Conservation (phyloP, 306 rosid genomes). For the Sicyos edulis region DNA sequence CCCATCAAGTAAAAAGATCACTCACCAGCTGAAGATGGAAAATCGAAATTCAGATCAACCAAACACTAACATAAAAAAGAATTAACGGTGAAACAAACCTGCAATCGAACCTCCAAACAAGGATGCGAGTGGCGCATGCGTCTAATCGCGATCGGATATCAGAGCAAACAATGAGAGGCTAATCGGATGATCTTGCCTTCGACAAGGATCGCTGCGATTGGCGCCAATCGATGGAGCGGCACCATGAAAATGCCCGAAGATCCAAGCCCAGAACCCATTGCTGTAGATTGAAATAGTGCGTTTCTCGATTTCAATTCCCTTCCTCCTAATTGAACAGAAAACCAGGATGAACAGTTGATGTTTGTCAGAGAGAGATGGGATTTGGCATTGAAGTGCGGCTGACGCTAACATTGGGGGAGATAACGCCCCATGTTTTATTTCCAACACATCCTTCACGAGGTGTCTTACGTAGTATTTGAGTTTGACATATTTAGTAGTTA, state of each 20-base stretch:
- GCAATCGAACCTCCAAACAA: background rate
- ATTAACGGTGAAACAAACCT: slow-evolving; percentile 3
- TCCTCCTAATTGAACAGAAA: background rate
- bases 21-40: background rate
- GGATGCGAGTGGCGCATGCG: background rate
- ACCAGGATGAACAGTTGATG: background rate
- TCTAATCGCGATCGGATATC: background rate
- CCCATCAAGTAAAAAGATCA: slow-evolving; percentile 2
- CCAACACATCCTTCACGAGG: no score
- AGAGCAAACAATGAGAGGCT: background rate
- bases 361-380: background rate
- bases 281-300: background rate
- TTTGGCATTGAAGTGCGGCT: slow-evolving; percentile 14
- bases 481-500: no score
- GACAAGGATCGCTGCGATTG: background rate
- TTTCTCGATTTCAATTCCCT: background rate
- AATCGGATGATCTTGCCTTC: slow-evolving; percentile 1
- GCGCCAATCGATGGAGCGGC: background rate
- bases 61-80: background rate
- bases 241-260: slow-evolving; percentile 6
- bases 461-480: no score
- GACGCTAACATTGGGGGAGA: slow-evolving; percentile 11
- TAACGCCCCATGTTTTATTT: background rate
- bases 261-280: background rate
- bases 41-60: background rate